Evolutionary conservation across 106 monocot species (phyloP), one percentile per base, ranked within the genome.

Genomic region (Platanthera guangdongensis): DNA sequence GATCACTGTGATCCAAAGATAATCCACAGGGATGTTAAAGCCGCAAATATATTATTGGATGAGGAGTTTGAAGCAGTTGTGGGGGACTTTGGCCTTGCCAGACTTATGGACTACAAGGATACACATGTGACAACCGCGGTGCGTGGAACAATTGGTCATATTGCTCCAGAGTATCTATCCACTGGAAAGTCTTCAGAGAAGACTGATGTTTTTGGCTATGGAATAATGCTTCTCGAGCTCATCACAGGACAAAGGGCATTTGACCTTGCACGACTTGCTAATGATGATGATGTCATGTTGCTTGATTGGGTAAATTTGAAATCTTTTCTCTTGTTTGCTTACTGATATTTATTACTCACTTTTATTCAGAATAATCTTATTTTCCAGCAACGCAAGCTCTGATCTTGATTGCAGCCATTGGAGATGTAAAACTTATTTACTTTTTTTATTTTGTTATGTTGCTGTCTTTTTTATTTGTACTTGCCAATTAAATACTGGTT

Each of bases 191-290:
- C n/a, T n/a, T n/a, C n/a, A n/a, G n/a, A n/a, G n/a, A n/a, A n/a
- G n/a, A n/a, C n/a, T n/a, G n/a, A n/a, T 81, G 90, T 90, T 46
- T 90, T 90, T 81, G 90, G 90, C 11, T 90, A 90, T 81, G 90
- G 90, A 51, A 85, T 90, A 46, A 90, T 90, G 90, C 90, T 90
- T 81, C 50, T 90, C 50, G 90, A 90, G 67, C 90, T 90, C 14
- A 87, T 87, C 50, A 90, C 90, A 15, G 90, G 90, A 75, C 90
- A 90, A 72, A 81, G 90, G 77, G 90, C 90, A 47, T 90, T 90
- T 81, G 90, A 90, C 50, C 90, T 90, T 81, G 90, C 90, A 52
- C 71, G 90, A 52, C 87, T 90, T 81, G 90, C 90, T 15, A 90
- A 87, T 68, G 90, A 90, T 79, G 90, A 90, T 83, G 90, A 90